phyloP scores from a whole-genome alignment of 2,329 filamentous ascomycete genomes.

The Plenodomus lindquistii region DNA sequence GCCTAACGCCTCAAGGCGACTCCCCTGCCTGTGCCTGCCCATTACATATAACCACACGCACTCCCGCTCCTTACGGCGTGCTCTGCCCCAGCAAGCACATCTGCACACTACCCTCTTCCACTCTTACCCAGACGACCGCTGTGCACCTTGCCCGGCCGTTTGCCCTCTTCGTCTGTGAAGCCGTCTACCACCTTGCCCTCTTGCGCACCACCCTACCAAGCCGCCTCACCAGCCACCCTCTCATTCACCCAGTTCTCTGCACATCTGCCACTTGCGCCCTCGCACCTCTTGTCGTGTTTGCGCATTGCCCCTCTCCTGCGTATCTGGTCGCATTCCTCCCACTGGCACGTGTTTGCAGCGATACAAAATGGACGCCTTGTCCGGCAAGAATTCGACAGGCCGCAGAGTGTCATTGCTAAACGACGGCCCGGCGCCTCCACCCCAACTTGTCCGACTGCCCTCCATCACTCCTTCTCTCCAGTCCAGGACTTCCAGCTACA shows the following conservation, averaged over 20 bases:
- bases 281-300: conserved; percentile 25
- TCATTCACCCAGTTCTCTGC: background rate
- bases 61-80: conserved; percentile 15
- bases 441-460: conserved; percentile 37
- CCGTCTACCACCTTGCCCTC: conserved; percentile 1
- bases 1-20: conserved; percentile 5
- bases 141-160: background rate
- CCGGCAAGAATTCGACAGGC: conserved; percentile 55
- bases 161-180: background rate
- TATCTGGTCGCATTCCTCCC: conserved; percentile 31
- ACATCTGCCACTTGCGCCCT: background rate
- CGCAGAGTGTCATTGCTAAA: conserved; percentile 57
- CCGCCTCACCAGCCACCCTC: background rate
- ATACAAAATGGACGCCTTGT: conserved; percentile 49
- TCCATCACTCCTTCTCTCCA: conserved; percentile 43
- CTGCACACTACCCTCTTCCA: conserved; percentile 4
- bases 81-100: conserved; percentile 15
- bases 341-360: conserved; percentile 31
- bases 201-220: background rate
- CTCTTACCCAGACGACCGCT: background rate
- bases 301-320: conserved; percentile 8
- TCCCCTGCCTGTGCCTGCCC: conserved; percentile 22
- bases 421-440: conserved; percentile 45
- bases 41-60: conserved; percentile 17
- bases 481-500: conserved; percentile 50